Evolutionary conservation across 331 rosid genomes (phyloP), one percentile per base, ranked within the genome.

Genomic region (Rhamnella rubrinervis): DNA sequence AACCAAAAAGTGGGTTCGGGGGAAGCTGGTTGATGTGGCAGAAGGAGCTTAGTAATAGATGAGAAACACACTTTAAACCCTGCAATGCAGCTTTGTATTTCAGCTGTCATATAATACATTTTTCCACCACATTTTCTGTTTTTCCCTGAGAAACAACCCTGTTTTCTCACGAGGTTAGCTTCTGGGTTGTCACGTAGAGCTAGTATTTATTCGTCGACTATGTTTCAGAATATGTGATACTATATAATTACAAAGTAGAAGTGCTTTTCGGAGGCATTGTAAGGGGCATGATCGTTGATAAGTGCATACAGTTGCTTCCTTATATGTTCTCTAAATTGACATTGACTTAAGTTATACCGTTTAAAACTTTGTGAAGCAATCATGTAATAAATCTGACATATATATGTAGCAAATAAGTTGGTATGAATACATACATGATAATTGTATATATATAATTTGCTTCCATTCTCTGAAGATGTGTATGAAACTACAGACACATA

Each of bases 1-100:
- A 64, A 79, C 85, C 1, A 89, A 85, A 73, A 91, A 68, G 78
- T 95, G 99, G 99, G 82, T 89, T 71, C 81, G 97, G 8, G 97
- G 99, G 76, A 87, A 92, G 82, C 96, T 95, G 2, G 77, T 95
- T 71, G 96, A 86, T 71, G 88, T 89, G 63, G 84, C 68, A 18
- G 83, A 83, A 65, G 87, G 75, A 70, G 61, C 77, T 39, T 75
- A 76, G 75, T 71, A 66, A 61, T 28, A 51, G 73, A 55, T 62
- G 50, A 51, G 62, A 13, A 78, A 78, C 62, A 40, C 62, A 40
- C 38, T 16, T 6, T 56, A 57, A 21, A 17, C 21, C 49, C 49
- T 39, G 40, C 70, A 1, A 4, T 62, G 66, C 41, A n/a, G 40
- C 31, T 57, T 18, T 50, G 77, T 50, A 49, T 68, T 47, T 39